phyloP scores from a whole-genome alignment of 768 basidiomycete genomes.

The Mycena rosella region DNA sequence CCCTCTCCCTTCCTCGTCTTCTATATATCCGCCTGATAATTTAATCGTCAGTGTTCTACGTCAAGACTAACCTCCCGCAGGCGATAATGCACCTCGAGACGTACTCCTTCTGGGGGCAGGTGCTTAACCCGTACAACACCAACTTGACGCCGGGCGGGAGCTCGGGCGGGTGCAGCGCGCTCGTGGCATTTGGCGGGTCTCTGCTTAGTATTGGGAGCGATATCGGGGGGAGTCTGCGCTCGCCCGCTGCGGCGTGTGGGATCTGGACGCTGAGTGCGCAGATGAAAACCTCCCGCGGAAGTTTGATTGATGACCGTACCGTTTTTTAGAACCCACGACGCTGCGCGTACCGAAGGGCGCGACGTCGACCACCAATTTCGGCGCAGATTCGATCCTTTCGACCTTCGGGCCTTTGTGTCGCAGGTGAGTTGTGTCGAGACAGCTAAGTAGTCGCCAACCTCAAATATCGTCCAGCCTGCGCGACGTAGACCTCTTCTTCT shows the following conservation, averaged over 20 bases:
- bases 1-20: too few relatives aligned
- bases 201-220: slow-evolving; percentile 59
- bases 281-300: too few relatives aligned
- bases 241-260: slow-evolving; percentile 43
- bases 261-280: slow-evolving; percentile 33
- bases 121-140: slow-evolving; percentile 60
- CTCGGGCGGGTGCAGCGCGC: slow-evolving; percentile 64
- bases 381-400: slow-evolving; percentile 64
- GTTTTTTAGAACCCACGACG: slow-evolving; percentile 34
- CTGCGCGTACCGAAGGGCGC: slow-evolving; percentile 64
- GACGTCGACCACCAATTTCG: slow-evolving; percentile 53
- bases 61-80: slow-evolving; percentile 60
- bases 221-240: slow-evolving; percentile 52
- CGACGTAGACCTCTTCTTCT: slow-evolving; percentile 48
- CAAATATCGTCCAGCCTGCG: slow-evolving; percentile 38
- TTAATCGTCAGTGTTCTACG: slow-evolving; percentile 52
- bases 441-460: too few relatives aligned
- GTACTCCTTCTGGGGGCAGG: slow-evolving; percentile 49
- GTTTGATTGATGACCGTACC: neutral
- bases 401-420: slow-evolving; percentile 67
- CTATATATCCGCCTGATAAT: neutral
- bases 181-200: slow-evolving; percentile 60
- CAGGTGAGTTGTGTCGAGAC: slow-evolving; percentile 51
- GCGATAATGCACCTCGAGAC: slow-evolving; percentile 55
- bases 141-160: slow-evolving; percentile 63